Percentiles rank a stretch among this genome's conserved stretches.
Conservation (phyloP, 2,329 filamentous ascomycete species). For the Sarocladium oryzae region DNA sequence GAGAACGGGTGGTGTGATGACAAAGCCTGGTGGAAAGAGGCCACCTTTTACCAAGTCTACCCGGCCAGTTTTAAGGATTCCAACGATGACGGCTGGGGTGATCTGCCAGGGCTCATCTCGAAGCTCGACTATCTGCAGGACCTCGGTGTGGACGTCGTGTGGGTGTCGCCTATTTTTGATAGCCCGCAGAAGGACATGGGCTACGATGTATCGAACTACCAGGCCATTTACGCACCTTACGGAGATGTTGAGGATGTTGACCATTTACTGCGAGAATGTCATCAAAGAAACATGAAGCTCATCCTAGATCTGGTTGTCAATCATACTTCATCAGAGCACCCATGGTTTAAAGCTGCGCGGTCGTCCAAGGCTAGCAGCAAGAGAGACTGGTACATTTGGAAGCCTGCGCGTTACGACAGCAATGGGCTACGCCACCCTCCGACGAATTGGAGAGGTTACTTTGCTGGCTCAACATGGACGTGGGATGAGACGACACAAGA, state of each 20-base stretch:
- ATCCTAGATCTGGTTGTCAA: slow-evolving; percentile 70
- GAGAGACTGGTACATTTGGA: slow-evolving; percentile 62
- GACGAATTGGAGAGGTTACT: slow-evolving; percentile 48
- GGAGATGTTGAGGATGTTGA: slow-evolving; percentile 64
- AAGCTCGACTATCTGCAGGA: slow-evolving; percentile 58
- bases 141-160: slow-evolving; percentile 56
- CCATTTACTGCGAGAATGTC: slow-evolving; percentile 50
- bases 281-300: slow-evolving; percentile 56
- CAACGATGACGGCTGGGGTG: slow-evolving; percentile 56
- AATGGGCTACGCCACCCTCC: slow-evolving; percentile 50
- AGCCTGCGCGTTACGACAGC: slow-evolving; percentile 44
- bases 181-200: slow-evolving; percentile 62
- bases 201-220: slow-evolving; percentile 67
- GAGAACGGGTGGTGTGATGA: slow-evolving; percentile 23
- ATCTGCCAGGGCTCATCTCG: slow-evolving; percentile 58
- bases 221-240: slow-evolving; percentile 58
- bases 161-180: slow-evolving; percentile 48
- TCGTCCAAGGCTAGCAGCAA: slow-evolving; percentile 44
- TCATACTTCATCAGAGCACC: slow-evolving; percentile 52
- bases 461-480: slow-evolving; percentile 43
- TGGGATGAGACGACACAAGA: slow-evolving; percentile 44
- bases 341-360: slow-evolving; percentile 51
- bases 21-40: slow-evolving; percentile 35
- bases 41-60: slow-evolving; percentile 46
- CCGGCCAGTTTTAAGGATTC: slow-evolving; percentile 53